These are phyloP conservation scores for Bombardia bombarda DNA, from an alignment of 495 filamentous ascomycete species.

Conservation along the genomic window DNA sequence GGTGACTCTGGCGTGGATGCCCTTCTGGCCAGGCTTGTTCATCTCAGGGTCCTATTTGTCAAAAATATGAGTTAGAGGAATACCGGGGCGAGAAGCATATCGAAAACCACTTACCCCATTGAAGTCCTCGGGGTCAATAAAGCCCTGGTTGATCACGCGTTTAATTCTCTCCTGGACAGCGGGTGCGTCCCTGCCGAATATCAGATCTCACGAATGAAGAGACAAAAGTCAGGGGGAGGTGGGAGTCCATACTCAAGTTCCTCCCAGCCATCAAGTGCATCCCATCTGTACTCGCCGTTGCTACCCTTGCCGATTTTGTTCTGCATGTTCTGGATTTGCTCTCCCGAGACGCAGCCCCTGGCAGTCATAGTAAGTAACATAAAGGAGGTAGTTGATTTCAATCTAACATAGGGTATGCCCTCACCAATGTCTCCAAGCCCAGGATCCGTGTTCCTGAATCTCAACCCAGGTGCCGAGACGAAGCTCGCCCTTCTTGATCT, in stretches of 20 bases:
- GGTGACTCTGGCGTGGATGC: conserved; percentile 42
- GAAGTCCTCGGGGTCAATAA: conserved; percentile 73
- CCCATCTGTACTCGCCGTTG: conserved; percentile 32
- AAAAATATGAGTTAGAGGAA: conserved; percentile 13
- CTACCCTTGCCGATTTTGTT: conserved; percentile 26
- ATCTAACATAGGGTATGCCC: background rate
- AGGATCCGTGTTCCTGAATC: conserved; percentile 39
- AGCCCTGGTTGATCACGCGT: conserved; percentile 56
- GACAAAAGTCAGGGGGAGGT: background rate
- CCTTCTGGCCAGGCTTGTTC: conserved; percentile 57
- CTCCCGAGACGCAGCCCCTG: conserved; percentile 77
- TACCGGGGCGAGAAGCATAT: background rate
- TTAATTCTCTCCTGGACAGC: conserved; percentile 56
- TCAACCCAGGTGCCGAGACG: conserved; percentile 63
- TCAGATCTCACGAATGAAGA: conserved; percentile 1
- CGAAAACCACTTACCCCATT: conserved; percentile 51
- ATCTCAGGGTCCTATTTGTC: conserved; percentile 55
- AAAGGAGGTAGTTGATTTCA: no score
- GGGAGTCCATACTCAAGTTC: conserved; percentile 46
- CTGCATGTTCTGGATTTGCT: conserved; percentile 48
- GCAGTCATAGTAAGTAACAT: background rate
- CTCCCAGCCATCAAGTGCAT: conserved; percentile 61
- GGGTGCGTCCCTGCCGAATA: conserved; percentile 17
- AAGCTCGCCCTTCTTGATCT: conserved; percentile 71
- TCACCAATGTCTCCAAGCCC: conserved; percentile 73